phyloP scores from a whole-genome alignment of 208 protist species.

The Spongospora subterranea region DNA sequence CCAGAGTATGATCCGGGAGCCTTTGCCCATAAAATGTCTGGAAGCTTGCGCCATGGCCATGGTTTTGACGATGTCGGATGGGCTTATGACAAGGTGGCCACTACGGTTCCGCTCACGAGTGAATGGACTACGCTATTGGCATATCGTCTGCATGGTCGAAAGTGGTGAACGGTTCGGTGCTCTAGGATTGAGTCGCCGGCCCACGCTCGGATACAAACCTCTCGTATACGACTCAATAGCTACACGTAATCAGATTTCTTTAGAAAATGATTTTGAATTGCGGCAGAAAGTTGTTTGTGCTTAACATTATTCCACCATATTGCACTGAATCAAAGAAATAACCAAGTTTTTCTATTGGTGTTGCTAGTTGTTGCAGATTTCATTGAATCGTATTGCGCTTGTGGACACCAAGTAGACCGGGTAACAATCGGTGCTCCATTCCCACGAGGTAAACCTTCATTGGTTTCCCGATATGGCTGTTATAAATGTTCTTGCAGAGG shows the following conservation, averaged over 20 bases:
- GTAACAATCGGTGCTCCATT: background rate
- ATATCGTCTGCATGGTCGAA: constrained; percentile 48
- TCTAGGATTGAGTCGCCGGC: background rate
- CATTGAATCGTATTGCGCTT: background rate
- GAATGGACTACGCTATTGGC: background rate
- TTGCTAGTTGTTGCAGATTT: background rate
- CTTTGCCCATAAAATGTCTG: constrained; percentile 48
- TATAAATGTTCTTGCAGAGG: background rate
- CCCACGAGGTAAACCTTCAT: background rate
- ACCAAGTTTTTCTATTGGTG: background rate
- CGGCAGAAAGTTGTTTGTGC: background rate
- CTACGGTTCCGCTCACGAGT: background rate
- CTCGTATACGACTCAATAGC: background rate
- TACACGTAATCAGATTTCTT: background rate
- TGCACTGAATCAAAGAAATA: too few relatives aligned
- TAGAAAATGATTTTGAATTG: too few relatives aligned
- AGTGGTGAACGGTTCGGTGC: background rate
- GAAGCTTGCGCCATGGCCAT: constrained; percentile 38
- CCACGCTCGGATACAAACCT: background rate
- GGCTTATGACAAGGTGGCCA: background rate
- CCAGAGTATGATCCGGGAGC: background rate
- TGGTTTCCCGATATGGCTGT: background rate
- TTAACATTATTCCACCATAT: too few relatives aligned
- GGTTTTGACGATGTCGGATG: background rate
- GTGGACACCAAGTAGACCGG: background rate